Percentiles rank a stretch among this genome's conserved stretches.
These are phyloP conservation scores for Apophysomyces trapeziformis DNA, from an alignment of 371 early-diverging fungal species.

Conservation along the genomic window DNA sequence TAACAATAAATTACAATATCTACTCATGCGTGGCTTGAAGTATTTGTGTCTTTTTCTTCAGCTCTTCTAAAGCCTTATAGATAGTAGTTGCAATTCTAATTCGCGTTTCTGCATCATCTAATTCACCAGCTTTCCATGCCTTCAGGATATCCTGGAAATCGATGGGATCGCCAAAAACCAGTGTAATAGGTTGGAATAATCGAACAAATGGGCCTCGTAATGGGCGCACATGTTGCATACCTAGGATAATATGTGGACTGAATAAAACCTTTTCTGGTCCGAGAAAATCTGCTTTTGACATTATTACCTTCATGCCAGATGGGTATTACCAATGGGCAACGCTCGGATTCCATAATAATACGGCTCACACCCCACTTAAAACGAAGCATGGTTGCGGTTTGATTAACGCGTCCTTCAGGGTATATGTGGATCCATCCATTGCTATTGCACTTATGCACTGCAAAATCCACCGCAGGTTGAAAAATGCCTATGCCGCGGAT, in stretches of 20 bases:
- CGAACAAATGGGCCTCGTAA: conserved; percentile 44
- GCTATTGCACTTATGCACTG: conserved; percentile 50
- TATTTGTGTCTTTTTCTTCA: conserved; percentile 30
- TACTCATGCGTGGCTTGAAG: neutral
- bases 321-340: conserved; percentile 70
- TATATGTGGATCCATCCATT: conserved; percentile 77
- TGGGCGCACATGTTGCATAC: conserved; percentile 61
- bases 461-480: conserved; percentile 83
- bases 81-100: conserved; percentile 61
- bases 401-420: conserved; percentile 83
- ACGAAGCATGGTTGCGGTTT: conserved; percentile 63
- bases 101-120: conserved; percentile 60
- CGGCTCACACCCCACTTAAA: conserved; percentile 92
- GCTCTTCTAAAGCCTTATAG: conserved; percentile 54
- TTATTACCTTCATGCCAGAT: conserved; percentile 66
- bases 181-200: conserved; percentile 47
- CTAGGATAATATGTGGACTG: neutral
- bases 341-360: conserved; percentile 76
- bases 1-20: neutral
- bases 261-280: neutral
- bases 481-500: conserved; percentile 86
- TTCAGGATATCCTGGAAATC: conserved; percentile 63
- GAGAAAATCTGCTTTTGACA: neutral
- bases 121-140: conserved; percentile 55
- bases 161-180: conserved; percentile 73